Evolutionary conservation across 257 asterid genomes (phyloP).

Genomic region (Forsythia suspensa): DNA sequence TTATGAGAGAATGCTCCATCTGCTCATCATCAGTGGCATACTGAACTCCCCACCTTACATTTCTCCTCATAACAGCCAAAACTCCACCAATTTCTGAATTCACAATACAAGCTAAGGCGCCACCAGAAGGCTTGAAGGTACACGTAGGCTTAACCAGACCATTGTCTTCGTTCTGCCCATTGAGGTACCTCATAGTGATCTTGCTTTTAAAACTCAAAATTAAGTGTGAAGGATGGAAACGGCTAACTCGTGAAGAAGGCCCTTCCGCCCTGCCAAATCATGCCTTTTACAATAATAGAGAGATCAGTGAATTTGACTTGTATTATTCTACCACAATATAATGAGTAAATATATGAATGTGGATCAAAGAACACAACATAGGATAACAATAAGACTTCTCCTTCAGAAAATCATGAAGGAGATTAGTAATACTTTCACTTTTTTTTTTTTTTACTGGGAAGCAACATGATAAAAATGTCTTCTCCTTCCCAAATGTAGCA

Average conservation of each 20-base stretch:
- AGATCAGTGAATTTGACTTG: conserved; percentile 14
- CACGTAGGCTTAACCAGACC: conserved; percentile 39
- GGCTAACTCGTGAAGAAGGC: conserved; percentile 33
- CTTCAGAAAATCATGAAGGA: neutral
- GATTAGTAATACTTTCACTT: neutral
- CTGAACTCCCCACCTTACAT: conserved; percentile 93
- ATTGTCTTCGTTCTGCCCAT: conserved; percentile 47
- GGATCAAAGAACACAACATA: conserved; percentile 7
- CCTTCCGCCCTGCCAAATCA: conserved; percentile 19
- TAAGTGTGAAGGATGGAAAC: conserved; percentile 20
- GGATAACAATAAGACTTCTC: conserved; percentile 7
- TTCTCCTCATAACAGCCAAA: conserved; percentile 98
- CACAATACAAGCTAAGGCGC: conserved; percentile 83
- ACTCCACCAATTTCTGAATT: conserved; percentile 96
- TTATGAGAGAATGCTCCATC: conserved; percentile 77
- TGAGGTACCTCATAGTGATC: conserved; percentile 49
- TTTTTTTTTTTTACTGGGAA: neutral
- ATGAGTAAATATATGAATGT: neutral
- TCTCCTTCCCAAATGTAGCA: neutral
- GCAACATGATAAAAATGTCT: neutral
- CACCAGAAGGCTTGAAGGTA: conserved; percentile 55
- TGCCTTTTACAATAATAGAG: conserved; percentile 23
- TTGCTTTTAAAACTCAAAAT: conserved; percentile 32
- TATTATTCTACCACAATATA: conserved; percentile 7
- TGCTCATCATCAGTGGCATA: conserved; percentile 86